A percentile compares a stretch with the other conserved stretches of the same genome.
These are phyloP conservation scores for Aspergillus campestris DNA, from an alignment of 495 filamentous ascomycete species.

Conservation along the genomic window DNA sequence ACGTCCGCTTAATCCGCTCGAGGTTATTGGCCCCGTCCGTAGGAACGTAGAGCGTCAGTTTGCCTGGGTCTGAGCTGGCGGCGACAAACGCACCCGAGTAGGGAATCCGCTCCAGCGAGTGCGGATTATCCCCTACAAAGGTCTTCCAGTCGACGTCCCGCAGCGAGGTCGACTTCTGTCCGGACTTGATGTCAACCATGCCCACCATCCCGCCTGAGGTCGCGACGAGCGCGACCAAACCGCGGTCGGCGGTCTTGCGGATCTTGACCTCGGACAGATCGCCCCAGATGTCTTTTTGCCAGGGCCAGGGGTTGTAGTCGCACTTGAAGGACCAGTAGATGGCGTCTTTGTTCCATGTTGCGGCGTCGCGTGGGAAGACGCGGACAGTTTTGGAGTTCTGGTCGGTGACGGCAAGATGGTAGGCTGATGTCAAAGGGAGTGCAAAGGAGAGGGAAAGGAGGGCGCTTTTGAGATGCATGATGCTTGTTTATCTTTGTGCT, in stretches of 20 bases:
- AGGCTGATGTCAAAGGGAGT: neutral
- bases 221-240: constrained; percentile 1
- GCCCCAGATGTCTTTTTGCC: neutral
- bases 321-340: constrained; percentile 3
- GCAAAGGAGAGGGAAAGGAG: too few species aligned
- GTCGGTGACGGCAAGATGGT: constrained; percentile 2
- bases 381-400: constrained; percentile 5
- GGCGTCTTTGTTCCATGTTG: neutral
- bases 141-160: constrained; percentile 2
- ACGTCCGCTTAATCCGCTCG: neutral
- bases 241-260: constrained; percentile 4
- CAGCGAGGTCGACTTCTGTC: neutral
- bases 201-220: constrained; percentile 4
- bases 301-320: neutral
- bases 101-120: constrained; percentile 2
- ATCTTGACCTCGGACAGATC: constrained; percentile 3
- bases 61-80: neutral
- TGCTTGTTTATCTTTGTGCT: too few species aligned
- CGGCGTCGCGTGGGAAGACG: constrained; percentile 1
- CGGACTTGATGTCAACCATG: constrained; percentile 2
- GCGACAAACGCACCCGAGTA: constrained; percentile 2
- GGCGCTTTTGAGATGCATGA: too few species aligned
- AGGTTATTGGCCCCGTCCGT: neutral
- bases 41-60: constrained; percentile 2
- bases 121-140: constrained; percentile 1